Percentiles rank a stretch among this genome's conserved stretches.
Conservation (phyloP, 1,139 yeast species). For the Kodamaea sp. region DNA sequence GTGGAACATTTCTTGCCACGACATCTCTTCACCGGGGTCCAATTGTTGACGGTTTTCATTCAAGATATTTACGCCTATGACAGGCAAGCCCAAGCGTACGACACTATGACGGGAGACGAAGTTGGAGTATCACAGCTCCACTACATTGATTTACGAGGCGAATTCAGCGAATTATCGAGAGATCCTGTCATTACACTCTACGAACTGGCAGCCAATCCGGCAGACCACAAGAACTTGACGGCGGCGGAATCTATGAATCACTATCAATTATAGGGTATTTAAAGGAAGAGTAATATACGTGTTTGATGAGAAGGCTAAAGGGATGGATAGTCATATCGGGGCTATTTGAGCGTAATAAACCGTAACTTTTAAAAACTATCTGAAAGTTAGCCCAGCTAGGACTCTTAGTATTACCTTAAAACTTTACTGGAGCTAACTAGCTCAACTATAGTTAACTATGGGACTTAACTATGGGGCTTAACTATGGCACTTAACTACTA, state of each 20-base stretch:
- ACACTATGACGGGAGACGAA: conserved; percentile 56
- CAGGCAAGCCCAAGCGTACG: conserved; percentile 46
- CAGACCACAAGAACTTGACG: conserved; percentile 67
- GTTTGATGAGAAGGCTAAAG: no score
- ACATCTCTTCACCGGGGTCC: conserved; percentile 69
- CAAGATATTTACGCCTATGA: no score
- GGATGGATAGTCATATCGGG: no score
- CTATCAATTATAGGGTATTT: conserved; percentile 4
- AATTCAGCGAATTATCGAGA: conserved; percentile 57
- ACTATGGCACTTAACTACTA: no score
- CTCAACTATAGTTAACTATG: no score
- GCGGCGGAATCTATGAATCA: conserved; percentile 9
- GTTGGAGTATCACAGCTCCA: conserved; percentile 56
- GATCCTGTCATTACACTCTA: conserved; percentile 77
- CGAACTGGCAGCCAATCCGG: conserved; percentile 91
- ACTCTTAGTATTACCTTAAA: no score
- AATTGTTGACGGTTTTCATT: conserved; percentile 65
- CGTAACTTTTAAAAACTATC: no score
- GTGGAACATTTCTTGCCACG: conserved; percentile 85
- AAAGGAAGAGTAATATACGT: no score
- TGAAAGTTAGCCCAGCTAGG: no score
- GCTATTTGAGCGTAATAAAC: no score
- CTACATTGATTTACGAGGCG: conserved; percentile 83
- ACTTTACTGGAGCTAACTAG: no score
- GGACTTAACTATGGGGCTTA: no score